These are phyloP conservation scores for Dendrobium catenatum DNA, from an alignment of 106 monocot species.

Conservation along the genomic window DNA sequence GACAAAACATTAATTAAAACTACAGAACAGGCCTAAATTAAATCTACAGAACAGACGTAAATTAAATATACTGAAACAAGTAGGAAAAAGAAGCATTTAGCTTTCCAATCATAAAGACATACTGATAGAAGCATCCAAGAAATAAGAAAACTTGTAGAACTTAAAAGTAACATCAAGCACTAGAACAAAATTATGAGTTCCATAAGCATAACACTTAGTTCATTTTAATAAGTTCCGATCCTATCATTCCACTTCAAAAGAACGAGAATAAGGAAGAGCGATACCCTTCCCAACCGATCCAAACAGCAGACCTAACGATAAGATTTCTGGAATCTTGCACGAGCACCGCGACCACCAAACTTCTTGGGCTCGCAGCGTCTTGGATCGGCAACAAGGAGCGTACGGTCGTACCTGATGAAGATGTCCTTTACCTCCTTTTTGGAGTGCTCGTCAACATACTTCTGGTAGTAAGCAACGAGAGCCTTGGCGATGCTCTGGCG, in stretches of 20 bases:
- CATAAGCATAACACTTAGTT: neutral
- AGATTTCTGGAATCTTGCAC: constrained; percentile 22
- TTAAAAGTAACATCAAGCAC: neutral
- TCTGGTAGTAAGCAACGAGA: constrained; percentile 22
- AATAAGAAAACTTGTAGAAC: neutral
- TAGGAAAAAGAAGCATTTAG: neutral
- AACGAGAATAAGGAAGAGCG: neutral
- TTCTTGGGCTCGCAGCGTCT: constrained; percentile 26
- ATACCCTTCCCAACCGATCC: neutral
- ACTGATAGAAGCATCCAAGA: neutral
- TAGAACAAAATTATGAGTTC: neutral
- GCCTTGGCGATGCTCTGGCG: constrained; percentile 24
- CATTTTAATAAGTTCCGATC: no score
- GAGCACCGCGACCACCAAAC: constrained; percentile 23
- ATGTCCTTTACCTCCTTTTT: constrained; percentile 21
- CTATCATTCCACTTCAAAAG: neutral
- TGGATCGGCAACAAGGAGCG: constrained; percentile 16
- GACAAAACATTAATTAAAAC: no score
- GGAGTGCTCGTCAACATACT: constrained; percentile 17
- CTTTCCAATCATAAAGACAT: neutral
- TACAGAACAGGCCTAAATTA: no score
- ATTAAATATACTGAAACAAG: no score
- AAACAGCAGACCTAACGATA: constrained; percentile 14
- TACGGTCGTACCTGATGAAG: constrained; percentile 16
- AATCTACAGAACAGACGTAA: no score